These are phyloP conservation scores for Sporothrix mexicana DNA, from an alignment of 2,329 filamentous ascomycete species.

Conservation along the genomic window DNA sequence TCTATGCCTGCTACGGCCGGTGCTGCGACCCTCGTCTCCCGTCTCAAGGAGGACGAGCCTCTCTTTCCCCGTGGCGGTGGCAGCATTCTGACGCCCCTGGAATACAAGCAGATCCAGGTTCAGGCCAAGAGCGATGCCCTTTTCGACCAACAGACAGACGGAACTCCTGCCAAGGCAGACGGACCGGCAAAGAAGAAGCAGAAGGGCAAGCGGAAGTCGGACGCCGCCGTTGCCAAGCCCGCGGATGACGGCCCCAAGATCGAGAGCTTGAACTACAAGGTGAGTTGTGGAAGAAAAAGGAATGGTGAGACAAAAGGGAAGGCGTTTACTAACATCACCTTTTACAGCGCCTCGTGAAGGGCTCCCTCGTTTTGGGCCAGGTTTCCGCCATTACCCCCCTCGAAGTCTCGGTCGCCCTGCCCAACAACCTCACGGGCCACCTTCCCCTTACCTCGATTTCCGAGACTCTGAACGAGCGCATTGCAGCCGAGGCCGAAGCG, in stretches of 20 bases:
- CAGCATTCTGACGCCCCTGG: slow-evolving; percentile 86
- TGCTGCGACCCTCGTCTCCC: slow-evolving; percentile 48
- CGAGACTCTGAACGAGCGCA: slow-evolving; percentile 72
- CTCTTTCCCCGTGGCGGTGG: slow-evolving; percentile 92
- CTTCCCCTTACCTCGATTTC: slow-evolving; percentile 93
- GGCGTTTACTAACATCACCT: slow-evolving; percentile 3
- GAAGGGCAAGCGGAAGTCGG: slow-evolving; percentile 60
- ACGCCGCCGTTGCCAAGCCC: slow-evolving; percentile 50
- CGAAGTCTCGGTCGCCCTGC: slow-evolving; percentile 80
- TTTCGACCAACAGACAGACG: slow-evolving; percentile 76
- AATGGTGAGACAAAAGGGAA: neutral
- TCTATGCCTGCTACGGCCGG: slow-evolving; percentile 28
- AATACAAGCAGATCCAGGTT: slow-evolving; percentile 94
- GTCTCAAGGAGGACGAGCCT: slow-evolving; percentile 77
- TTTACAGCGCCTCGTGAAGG: slow-evolving; percentile 76
- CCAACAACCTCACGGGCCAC: slow-evolving; percentile 91
- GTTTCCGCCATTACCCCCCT: slow-evolving; percentile 79
- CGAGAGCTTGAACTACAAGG: slow-evolving; percentile 89
- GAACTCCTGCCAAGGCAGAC: slow-evolving; percentile 53
- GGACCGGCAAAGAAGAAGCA: slow-evolving; percentile 58
- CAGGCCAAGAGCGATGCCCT: slow-evolving; percentile 91
- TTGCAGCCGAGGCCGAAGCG: slow-evolving; percentile 63
- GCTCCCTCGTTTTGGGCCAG: slow-evolving; percentile 86
- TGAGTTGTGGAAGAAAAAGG: slow-evolving; percentile 48
- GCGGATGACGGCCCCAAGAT: slow-evolving; percentile 70